These are phyloP conservation scores for Bretziella fagacearum DNA, from an alignment of 2,329 filamentous ascomycete species.

Conservation along the genomic window DNA sequence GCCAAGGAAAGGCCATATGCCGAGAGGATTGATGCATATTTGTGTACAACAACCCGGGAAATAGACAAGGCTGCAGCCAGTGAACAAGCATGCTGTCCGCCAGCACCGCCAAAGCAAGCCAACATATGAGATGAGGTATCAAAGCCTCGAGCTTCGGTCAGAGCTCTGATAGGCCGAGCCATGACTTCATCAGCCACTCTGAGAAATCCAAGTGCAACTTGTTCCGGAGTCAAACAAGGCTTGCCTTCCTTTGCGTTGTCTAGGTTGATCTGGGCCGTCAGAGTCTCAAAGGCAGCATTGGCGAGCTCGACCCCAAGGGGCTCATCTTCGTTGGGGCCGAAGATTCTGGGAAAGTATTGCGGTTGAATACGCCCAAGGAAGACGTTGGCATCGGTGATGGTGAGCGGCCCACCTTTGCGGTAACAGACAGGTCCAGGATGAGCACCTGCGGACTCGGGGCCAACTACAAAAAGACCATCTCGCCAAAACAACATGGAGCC, in stretches of 20 bases:
- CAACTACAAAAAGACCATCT: slow-evolving; percentile 80
- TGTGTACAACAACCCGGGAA: slow-evolving; percentile 67
- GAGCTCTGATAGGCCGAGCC: slow-evolving; percentile 74
- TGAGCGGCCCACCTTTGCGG: slow-evolving; percentile 71
- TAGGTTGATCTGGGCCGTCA: slow-evolving; percentile 60
- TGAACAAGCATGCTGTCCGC: slow-evolving; percentile 81
- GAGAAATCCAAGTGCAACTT: slow-evolving; percentile 78
- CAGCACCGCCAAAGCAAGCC: slow-evolving; percentile 81
- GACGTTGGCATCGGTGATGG: slow-evolving; percentile 86
- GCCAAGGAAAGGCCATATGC: slow-evolving; percentile 88
- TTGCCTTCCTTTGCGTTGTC: slow-evolving; percentile 36
- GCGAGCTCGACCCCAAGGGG: slow-evolving; percentile 62
- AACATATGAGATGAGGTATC: slow-evolving; percentile 82
- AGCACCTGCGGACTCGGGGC: slow-evolving; percentile 74
- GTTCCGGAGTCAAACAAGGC: slow-evolving; percentile 57
- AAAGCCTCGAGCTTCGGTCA: slow-evolving; percentile 84
- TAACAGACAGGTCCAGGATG: slow-evolving; percentile 86
- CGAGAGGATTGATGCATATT: slow-evolving; percentile 76
- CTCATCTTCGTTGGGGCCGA: slow-evolving; percentile 75
- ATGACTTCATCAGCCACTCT: slow-evolving; percentile 84
- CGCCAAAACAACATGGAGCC: slow-evolving; percentile 72
- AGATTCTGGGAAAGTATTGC: slow-evolving; percentile 90
- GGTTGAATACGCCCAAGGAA: slow-evolving; percentile 71
- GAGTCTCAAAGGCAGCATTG: slow-evolving; percentile 53
- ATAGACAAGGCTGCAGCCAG: slow-evolving; percentile 76